Percentiles rank a stretch among this genome's conserved stretches.
These are phyloP conservation scores for Geranium rotundifolium DNA, from an alignment of 345 rosid species.

Conservation along the genomic window DNA sequence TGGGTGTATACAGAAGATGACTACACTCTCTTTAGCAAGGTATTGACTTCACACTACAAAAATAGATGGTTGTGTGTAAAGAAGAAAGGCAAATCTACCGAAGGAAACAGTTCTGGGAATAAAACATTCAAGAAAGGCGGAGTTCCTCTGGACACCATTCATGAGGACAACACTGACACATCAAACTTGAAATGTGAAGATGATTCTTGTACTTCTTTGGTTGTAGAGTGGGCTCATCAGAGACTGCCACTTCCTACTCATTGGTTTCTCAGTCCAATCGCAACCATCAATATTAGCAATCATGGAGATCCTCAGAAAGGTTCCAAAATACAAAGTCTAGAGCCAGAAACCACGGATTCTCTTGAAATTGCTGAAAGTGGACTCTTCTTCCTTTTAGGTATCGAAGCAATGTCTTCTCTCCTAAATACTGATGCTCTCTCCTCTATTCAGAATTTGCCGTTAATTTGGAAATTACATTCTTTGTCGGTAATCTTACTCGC, in stretches of 20 bases:
- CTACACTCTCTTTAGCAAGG: constrained; percentile 32
- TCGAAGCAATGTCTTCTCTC: constrained; percentile 49
- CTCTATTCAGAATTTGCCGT: constrained; percentile 42
- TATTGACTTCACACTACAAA: constrained; percentile 58
- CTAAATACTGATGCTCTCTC: constrained; percentile 25
- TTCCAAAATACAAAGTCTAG: constrained; percentile 12
- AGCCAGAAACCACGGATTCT: constrained; percentile 22
- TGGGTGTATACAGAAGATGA: constrained; percentile 45
- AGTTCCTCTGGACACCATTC: constrained; percentile 53
- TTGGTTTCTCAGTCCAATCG: constrained; percentile 86
- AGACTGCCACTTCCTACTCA: constrained; percentile 74
- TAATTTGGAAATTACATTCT: constrained; percentile 85
- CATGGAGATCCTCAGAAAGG: constrained; percentile 17
- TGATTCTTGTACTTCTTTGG: constrained; percentile 18
- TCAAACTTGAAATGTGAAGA: constrained; percentile 27
- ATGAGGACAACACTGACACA: constrained; percentile 53
- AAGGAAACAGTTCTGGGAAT: constrained; percentile 10
- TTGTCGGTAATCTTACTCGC: constrained; percentile 52
- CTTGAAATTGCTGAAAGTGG: constrained; percentile 61
- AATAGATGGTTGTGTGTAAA: constrained; percentile 55
- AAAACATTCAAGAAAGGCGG: constrained; percentile 20
- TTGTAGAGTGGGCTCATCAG: constrained; percentile 74
- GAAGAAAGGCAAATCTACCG: constrained; percentile 35
- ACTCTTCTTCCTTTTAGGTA: constrained; percentile 65
- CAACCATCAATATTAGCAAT: constrained; percentile 31